Evolutionary conservation across 225 moss, liverwort and hornwort species (phyloP), one percentile per base, ranked within the genome.

Genomic region (Thuidium tamariscinum): DNA sequence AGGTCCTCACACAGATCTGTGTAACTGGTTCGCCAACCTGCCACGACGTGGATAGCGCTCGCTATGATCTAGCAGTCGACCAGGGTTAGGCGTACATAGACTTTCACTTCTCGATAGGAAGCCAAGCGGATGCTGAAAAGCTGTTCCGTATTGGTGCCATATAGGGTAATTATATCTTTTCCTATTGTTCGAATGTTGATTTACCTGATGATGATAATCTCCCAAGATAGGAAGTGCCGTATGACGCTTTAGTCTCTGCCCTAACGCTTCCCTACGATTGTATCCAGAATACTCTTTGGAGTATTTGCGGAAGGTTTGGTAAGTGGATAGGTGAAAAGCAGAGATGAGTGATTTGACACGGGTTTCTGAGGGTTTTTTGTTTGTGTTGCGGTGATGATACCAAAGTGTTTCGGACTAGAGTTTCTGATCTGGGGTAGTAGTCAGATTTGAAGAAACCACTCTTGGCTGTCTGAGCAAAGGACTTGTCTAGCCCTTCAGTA

Each of bases 151-250:
- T 63, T 90, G 94, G 90, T 92, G 92, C 91, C 91, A 90, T 36
- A 29, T 86, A 79, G 83, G 88, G 90, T 91, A 90, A 91, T 92
- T 3, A 88, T 5, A 91, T 76, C 13, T 22, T 7, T 30, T 42
- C 22, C 4, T 23, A 4, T 5, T 27, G 4, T 30, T 21, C 5
- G 1, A 5, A 4, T 29, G 5, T 6, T 19, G 7, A 1, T 19
- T 13, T 34, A 39, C 87, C 89, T 90, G 2, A 48, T 72, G 89
- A 94, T 54, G 92, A 93, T 83, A 91, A 93, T 90, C 89, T 90
- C 90, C 94, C 91, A 90, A 90, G 93, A 90, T 93, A 93, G 93
- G 93, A 94, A 93, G 93, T 94, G 93, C 91, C 91, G 94, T 94
- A 94, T 93, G 93, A 92, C 93, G 55, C 82, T 69, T 83, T 21